Base-by-base conservation (phyloP, 75 land plant species). In the Azolla pinnata region DNA sequence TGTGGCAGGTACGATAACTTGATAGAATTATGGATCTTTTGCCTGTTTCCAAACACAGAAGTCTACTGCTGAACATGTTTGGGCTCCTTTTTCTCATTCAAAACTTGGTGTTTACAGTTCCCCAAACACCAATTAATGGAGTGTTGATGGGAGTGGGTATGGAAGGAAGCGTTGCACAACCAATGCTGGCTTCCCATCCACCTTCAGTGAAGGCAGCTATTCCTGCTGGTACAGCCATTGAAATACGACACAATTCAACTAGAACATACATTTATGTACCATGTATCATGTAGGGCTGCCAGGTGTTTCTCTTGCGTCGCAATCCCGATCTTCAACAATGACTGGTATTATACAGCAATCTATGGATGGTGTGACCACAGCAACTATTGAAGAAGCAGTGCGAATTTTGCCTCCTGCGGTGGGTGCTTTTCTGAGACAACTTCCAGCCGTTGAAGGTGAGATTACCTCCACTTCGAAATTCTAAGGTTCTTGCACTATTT, bases 1-100 rank as follows among this genome's bases (percentile, higher is more conserved):
- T 67, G 75, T 68, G 21, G 51, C 75, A 56, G 97, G 97, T 90
- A 75, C 53, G 60, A 24, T 51, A 26, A 1, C 40, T 49, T 30
- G 3, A 23, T 40, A 9, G 0, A 17, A 40, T 46, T 3, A 31
- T 12, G 38, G 30, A 16, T 29, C 26, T 61, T 44, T 26, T 44
- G 42, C 38, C 27, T 46, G 17, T n/a, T n/a, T n/a, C n/a, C n/a
- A n/a, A n/a, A n/a, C n/a, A n/a, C n/a, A n/a, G n/a, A n/a, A n/a
- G n/a, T n/a, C n/a, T n/a, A n/a, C n/a, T n/a, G 40, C 5, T 35
- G 40, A 35, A 12, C 40, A 5, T 35, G 40, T 35, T 35, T 12
- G 10, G 12, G 12, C 40, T 35, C 10, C 40, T 35, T 35, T 35
- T 5, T 35, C 12, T 35, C 10, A 5, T 12, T 35, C n/a, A n/a